These are phyloP conservation scores for Aureobasidium uvarum DNA, from an alignment of 2,329 filamentous ascomycete genomes.

Conservation along the genomic window DNA sequence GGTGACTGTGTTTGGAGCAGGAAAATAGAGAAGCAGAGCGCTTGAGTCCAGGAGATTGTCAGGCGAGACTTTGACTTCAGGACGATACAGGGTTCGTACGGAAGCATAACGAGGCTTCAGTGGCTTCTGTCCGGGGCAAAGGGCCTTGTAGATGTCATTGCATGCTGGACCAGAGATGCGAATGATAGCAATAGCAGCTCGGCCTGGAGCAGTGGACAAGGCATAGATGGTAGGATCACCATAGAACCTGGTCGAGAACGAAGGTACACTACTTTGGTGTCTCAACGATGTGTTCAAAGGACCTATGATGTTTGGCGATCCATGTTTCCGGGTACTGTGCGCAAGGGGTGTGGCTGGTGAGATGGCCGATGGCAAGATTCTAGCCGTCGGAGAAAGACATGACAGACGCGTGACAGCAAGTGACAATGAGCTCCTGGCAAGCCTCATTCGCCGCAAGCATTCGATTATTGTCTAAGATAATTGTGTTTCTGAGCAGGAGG, in stretches of 20 bases:
- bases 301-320: neutral
- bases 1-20: slow-evolving; percentile 76
- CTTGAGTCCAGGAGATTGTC: slow-evolving; percentile 66
- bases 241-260: neutral
- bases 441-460: slow-evolving; percentile 22
- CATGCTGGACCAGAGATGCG: slow-evolving; percentile 80
- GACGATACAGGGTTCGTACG: slow-evolving; percentile 71
- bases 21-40: slow-evolving; percentile 80
- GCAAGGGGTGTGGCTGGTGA: neutral
- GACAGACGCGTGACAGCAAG: slow-evolving; percentile 11
- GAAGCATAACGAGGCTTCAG: slow-evolving; percentile 64
- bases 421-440: slow-evolving; percentile 18
- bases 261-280: neutral
- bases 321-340: neutral
- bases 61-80: slow-evolving; percentile 42
- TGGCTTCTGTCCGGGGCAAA: slow-evolving; percentile 57
- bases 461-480: neutral
- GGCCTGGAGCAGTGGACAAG: slow-evolving; percentile 79
- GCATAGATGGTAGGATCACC: slow-evolving; percentile 74
- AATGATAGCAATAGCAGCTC: slow-evolving; percentile 86
- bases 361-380: neutral
- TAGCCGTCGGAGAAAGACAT: slow-evolving; percentile 10
- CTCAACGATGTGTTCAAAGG: neutral
- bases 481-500: neutral
- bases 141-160: slow-evolving; percentile 60